Evolutionary conservation across 805 yeast species (phyloP), one percentile per base, ranked within the genome.

Genomic region (Candida boleticola): DNA sequence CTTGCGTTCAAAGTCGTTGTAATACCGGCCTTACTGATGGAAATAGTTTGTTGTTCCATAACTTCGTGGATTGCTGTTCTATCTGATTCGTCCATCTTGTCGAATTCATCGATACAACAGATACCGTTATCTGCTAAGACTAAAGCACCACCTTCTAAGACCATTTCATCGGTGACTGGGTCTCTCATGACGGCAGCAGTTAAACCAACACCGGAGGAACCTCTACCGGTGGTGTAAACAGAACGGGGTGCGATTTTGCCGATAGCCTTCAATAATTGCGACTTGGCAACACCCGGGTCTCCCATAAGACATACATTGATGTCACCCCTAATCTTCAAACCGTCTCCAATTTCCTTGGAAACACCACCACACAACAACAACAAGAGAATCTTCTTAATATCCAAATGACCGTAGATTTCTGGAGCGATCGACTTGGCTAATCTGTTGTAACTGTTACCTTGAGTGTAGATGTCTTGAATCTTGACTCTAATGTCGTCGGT

Each of bases 111-210:
- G 60, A 93, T 93, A 64, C 99, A 93, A 70, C 98, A 93, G 48
- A 93, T 85, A 62, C 99, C 99, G 59, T 92, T 89, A 67, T 93
- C 99, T 0, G 99, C 97, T 43, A 93, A 69, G 5, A 93, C 98
- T 43, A 93, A 73, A 1, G 99, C 98, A 66, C 99, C 99, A 45
- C 98, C 99, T 75, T 93, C 99, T 39, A 93, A 74, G 13, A 93
- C 88, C 95, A 92, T 87, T 66, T 93, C 99, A 64, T 93, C 99
- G 1, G 99, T 93, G n/a, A 90, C 92, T 2, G 98, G 97, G 63
- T 93, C 99, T 57, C 93, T 80, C 95, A 93, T 89, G 27, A 93
- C 99, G 0, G 99, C 99, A 1, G 99, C 99, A 3, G 99, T 93
- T 55, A 93, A 73, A 69, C 99, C 99, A 36, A 93, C 99, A 43